These are phyloP conservation scores for Conringia planisiliqua DNA, from an alignment of 345 rosid genomes.

Conservation along the genomic window DNA sequence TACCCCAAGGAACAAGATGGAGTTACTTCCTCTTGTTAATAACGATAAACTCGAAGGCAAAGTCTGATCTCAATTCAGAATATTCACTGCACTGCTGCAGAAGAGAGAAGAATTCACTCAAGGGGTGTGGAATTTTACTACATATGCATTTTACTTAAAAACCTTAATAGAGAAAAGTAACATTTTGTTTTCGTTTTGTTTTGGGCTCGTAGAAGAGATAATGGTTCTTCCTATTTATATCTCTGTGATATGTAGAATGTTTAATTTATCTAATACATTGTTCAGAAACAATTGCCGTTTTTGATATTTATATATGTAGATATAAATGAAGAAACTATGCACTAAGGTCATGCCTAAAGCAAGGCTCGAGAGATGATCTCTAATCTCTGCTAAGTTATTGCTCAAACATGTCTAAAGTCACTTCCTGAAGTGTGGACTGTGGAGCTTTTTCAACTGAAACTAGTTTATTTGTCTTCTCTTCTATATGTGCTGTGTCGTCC, in stretches of 20 bases:
- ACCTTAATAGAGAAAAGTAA: slow-evolving; percentile 25
- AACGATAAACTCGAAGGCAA: slow-evolving; percentile 85
- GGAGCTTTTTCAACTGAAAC: slow-evolving; percentile 19
- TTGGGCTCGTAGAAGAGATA: slow-evolving; percentile 20
- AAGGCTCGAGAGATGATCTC: neutral
- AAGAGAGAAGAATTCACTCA: slow-evolving; percentile 7
- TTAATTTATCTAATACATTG: slow-evolving; percentile 21
- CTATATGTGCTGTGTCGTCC: slow-evolving; percentile 37
- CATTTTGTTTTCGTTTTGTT: slow-evolving; percentile 16
- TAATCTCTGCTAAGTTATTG: neutral
- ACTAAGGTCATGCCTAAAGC: neutral
- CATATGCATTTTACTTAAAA: slow-evolving; percentile 27
- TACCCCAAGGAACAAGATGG: slow-evolving; percentile 72
- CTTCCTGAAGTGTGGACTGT: slow-evolving; percentile 10
- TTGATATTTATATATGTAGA: too few relatives aligned
- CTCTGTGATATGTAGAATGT: slow-evolving; percentile 21
- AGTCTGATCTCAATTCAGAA: slow-evolving; percentile 40
- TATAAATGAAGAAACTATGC: slow-evolving; percentile 4
- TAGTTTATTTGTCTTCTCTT: slow-evolving; percentile 19
- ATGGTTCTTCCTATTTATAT: slow-evolving; percentile 25
- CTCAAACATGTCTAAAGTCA: slow-evolving; percentile 2
- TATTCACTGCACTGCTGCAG: neutral
- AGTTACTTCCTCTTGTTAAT: slow-evolving; percentile 84
- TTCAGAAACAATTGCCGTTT: neutral
- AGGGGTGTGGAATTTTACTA: slow-evolving; percentile 22